These are phyloP conservation scores for Saturnispora kantuleensis DNA, from an alignment of 805 yeast genomes.

Conservation along the genomic window DNA sequence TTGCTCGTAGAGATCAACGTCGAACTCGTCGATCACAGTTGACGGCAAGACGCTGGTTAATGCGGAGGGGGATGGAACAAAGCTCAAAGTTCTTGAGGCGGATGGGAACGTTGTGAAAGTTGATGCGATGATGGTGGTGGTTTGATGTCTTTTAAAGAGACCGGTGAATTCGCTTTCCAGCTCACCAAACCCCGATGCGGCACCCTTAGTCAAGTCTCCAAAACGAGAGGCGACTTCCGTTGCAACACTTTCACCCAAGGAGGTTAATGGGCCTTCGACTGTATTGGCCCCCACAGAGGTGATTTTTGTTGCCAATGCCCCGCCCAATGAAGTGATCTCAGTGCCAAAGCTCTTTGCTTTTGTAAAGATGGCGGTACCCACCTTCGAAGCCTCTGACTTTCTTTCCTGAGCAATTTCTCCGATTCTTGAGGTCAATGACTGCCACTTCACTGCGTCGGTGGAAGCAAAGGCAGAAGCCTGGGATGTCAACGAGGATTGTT, in stretches of 20 bases:
- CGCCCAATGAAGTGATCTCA: conserved; percentile 5
- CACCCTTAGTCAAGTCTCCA: conserved; percentile 4
- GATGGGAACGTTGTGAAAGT: conserved; percentile 4
- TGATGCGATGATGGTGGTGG: background rate
- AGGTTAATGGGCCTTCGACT: conserved; percentile 1
- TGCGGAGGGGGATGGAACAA: background rate
- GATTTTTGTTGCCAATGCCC: conserved; percentile 6
- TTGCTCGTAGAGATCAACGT: background rate
- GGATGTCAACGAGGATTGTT: conserved; percentile 5
- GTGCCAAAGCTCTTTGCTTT: conserved; percentile 8
- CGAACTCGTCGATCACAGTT: background rate
- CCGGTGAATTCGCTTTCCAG: background rate
- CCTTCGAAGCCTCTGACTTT: background rate
- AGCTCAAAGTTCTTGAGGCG: background rate
- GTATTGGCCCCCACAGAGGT: conserved; percentile 5
- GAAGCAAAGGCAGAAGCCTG: conserved; percentile 2
- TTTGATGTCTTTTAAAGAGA: conserved; percentile 4
- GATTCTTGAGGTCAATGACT: background rate
- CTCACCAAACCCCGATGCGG: conserved; percentile 4
- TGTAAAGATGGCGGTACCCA: conserved; percentile 8
- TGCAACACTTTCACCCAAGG: conserved; percentile 1
- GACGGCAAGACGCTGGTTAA: background rate
- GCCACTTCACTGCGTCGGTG: background rate
- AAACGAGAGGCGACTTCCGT: conserved; percentile 3
- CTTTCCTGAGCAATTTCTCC: background rate